Evolutionary conservation across 2,329 filamentous ascomycete species (phyloP).

Genomic region (Thelonectria olida): DNA sequence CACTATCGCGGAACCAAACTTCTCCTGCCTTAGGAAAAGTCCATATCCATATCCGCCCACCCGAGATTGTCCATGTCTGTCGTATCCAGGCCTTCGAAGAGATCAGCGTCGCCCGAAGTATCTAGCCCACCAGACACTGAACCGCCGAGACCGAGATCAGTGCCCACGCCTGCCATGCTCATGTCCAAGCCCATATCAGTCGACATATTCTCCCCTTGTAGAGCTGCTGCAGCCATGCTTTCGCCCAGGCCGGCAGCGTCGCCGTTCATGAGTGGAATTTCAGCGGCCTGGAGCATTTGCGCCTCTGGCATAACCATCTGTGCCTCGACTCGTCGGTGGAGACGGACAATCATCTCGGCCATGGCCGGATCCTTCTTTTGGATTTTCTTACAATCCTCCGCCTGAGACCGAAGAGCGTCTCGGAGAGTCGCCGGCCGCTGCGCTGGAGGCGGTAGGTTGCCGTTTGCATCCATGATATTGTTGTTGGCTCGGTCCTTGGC

Average conservation of each 20-base stretch:
- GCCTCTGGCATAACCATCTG: conserved; percentile 61
- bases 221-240: conserved; percentile 54
- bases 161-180: conserved; percentile 49
- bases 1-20: not conserved
- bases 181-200: conserved; percentile 58
- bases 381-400: conserved; percentile 65
- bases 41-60: conserved; percentile 48
- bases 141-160: conserved; percentile 50
- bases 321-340: conserved; percentile 72
- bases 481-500: conserved; percentile 52
- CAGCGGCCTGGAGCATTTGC: conserved; percentile 54
- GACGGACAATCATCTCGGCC: conserved; percentile 70
- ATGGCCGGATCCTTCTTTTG: conserved; percentile 65
- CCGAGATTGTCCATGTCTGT: conserved; percentile 56
- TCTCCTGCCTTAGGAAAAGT: not conserved
- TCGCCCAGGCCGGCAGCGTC: conserved; percentile 51
- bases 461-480: conserved; percentile 45
- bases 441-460: conserved; percentile 47
- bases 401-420: conserved; percentile 66
- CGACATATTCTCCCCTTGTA: conserved; percentile 50
- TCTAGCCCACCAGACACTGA: conserved; percentile 46
- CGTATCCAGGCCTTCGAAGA: conserved; percentile 51
- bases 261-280: conserved; percentile 53
- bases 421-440: conserved; percentile 65
- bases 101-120: conserved; percentile 47